These are phyloP conservation scores for Venturia aucupariae DNA, from an alignment of 2,329 filamentous ascomycete genomes.

Conservation along the genomic window DNA sequence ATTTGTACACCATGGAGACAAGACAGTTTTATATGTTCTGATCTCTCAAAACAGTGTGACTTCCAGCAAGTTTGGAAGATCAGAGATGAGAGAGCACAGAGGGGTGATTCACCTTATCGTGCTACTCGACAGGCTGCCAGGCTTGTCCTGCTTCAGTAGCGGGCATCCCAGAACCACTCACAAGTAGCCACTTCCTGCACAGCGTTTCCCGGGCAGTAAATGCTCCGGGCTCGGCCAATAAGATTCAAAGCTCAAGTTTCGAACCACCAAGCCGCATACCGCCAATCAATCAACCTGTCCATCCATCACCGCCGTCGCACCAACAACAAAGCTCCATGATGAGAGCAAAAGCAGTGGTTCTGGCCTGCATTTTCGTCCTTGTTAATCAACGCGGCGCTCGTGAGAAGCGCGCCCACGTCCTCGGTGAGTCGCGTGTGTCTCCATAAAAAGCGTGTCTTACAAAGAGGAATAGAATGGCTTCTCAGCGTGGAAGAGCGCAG, in stretches of 20 bases:
- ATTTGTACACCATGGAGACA: neutral
- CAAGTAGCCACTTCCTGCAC: neutral
- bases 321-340: neutral
- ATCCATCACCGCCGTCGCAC: neutral
- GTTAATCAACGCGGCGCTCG: neutral
- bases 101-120: neutral
- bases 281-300: neutral
- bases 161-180: neutral
- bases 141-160: neutral
- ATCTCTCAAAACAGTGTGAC: neutral
- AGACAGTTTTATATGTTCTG: too few species aligned
- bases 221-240: neutral
- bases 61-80: neutral
- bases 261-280: neutral
- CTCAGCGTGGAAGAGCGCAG: neutral
- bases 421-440: neutral
- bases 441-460: neutral
- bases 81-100: neutral
- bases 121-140: neutral
- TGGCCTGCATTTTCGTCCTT: neutral
- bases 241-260: neutral
- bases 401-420: neutral
- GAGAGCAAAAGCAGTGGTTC: neutral
- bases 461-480: neutral
- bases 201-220: neutral